Evolutionary conservation across 345 rosid species (phyloP).

Genomic region (Combretum micranthum): DNA sequence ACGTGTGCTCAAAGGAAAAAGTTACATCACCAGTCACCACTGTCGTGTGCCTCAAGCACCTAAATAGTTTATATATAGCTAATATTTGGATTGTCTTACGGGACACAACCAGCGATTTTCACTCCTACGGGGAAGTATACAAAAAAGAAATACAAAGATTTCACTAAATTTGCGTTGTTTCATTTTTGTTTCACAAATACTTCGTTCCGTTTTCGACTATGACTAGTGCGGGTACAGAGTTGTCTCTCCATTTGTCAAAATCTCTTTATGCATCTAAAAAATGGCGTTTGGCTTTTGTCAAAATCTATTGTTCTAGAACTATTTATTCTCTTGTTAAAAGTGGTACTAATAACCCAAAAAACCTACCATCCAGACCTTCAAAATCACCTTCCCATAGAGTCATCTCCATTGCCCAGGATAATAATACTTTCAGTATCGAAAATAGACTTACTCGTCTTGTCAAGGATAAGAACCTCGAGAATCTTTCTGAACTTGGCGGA

Average conservation of each 20-base stretch:
- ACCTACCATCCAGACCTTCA: not conserved
- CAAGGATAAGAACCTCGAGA: constrained; percentile 27
- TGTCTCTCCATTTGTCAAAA: constrained; percentile 23
- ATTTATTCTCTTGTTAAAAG: constrained; percentile 15
- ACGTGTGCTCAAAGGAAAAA: too few species aligned
- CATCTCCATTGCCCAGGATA: constrained; percentile 17
- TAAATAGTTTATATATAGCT: too few species aligned
- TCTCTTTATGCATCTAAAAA: constrained; percentile 24
- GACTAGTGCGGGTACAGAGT: constrained; percentile 1
- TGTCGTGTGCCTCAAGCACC: too few species aligned
- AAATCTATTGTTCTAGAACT: constrained; percentile 47
- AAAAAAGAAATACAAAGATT: too few species aligned
- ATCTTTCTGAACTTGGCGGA: constrained; percentile 32
- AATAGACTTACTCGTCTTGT: constrained; percentile 29
- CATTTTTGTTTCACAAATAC: too few species aligned
- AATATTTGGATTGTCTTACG: too few species aligned
- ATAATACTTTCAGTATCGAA: constrained; percentile 20
- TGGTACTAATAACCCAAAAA: not conserved
- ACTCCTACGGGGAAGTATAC: too few species aligned
- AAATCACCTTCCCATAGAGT: constrained; percentile 8
- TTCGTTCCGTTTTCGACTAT: too few species aligned
- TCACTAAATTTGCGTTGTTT: too few species aligned
- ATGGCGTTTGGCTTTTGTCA: constrained; percentile 49
- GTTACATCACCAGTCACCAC: too few species aligned
- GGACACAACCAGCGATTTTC: too few species aligned